Evolutionary conservation across 257 asterid genomes (phyloP).

Genomic region (Solanum pennellii): DNA sequence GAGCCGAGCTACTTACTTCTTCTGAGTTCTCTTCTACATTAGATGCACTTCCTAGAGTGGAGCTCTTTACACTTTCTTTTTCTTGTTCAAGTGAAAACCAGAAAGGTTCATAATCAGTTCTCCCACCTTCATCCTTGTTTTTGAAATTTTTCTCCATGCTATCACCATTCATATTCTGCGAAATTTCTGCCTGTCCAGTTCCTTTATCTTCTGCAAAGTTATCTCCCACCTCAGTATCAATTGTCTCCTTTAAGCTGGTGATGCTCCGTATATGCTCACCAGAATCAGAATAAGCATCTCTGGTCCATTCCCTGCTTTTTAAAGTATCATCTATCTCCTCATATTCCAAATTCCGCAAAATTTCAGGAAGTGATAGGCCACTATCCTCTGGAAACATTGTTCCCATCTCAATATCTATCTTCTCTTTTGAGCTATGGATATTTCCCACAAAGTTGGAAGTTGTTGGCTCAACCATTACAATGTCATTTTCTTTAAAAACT

Average conservation of each 20-base stretch:
- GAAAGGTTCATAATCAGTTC: conserved; percentile 5
- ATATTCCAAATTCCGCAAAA: conserved; percentile 39
- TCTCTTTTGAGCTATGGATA: conserved; percentile 41
- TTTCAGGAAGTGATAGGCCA: conserved; percentile 42
- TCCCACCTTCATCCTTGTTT: neutral
- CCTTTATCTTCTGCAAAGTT: neutral
- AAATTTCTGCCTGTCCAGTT: neutral
- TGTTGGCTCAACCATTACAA: conserved; percentile 17
- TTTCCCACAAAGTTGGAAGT: conserved; percentile 25
- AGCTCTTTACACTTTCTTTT: conserved; percentile 15
- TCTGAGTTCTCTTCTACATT: conserved; percentile 11
- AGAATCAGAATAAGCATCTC: conserved; percentile 16
- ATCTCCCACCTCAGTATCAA: neutral
- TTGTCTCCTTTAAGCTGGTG: neutral
- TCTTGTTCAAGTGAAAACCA: conserved; percentile 26
- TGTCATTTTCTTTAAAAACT: conserved; percentile 46
- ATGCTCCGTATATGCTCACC: neutral
- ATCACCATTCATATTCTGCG: neutral
- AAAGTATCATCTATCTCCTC: conserved; percentile 41
- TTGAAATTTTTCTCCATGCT: neutral
- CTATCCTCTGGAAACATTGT: conserved; percentile 24
- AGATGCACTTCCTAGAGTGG: conserved; percentile 8
- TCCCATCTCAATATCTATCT: conserved; percentile 74
- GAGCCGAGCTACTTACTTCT: conserved; percentile 14
- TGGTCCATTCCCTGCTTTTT: conserved; percentile 31